These are phyloP conservation scores for Microcera coccophila DNA, from an alignment of 2,329 filamentous ascomycete genomes.

Conservation along the genomic window DNA sequence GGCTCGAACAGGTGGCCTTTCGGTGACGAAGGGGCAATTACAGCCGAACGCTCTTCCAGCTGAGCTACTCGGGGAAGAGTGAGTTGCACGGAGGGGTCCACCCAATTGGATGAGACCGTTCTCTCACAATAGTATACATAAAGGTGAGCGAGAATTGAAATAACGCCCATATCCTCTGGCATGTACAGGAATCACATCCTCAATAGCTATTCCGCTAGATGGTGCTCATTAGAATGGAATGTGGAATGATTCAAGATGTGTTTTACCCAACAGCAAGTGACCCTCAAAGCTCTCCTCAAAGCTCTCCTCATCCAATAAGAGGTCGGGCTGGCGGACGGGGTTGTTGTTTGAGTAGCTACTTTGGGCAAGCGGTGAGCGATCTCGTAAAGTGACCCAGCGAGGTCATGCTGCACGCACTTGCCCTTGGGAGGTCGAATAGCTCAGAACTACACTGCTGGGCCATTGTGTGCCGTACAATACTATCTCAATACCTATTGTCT, in stretches of 20 bases:
- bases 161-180: no score
- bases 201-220: no score
- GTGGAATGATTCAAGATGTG: no score
- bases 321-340: no score
- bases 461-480: constrained; percentile 2
- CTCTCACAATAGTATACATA: background rate
- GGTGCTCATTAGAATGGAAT: no score
- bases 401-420: constrained; percentile 18
- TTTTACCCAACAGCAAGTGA: no score
- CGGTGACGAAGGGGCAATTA: constrained; percentile 12
- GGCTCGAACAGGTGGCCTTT: constrained; percentile 18
- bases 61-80: constrained; percentile 14
- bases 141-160: no score
- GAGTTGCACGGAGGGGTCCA: constrained; percentile 9
- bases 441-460: background rate
- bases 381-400: constrained; percentile 10
- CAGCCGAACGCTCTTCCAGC: constrained; percentile 17
- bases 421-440: background rate
- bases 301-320: no score
- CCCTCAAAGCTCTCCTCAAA: no score
- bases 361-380: constrained; percentile 23
- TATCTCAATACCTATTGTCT: constrained; percentile 3
- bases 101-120: background rate
- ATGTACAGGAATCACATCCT: no score
- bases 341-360: constrained; percentile 13